These are phyloP conservation scores for Pleurotus tuber-regium DNA, from an alignment of 768 basidiomycete genomes.

Conservation along the genomic window DNA sequence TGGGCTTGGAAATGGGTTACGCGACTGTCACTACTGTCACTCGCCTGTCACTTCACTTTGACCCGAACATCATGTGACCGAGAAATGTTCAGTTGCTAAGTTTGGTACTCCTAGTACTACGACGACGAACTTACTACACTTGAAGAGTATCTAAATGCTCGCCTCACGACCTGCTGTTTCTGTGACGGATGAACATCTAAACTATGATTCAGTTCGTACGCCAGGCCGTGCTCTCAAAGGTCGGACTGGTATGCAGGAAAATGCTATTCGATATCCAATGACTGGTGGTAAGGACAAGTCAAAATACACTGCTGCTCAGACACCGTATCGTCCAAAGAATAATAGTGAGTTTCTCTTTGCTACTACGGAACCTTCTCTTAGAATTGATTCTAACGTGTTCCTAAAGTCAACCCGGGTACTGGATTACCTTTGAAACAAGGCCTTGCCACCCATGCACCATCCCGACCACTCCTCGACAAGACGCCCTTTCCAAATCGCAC, in stretches of 20 bases:
- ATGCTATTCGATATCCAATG: slow-evolving; percentile 3
- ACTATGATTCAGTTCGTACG: background rate
- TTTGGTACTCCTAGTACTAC: too few species aligned
- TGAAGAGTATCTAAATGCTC: too few species aligned
- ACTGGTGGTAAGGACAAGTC: slow-evolving; percentile 2
- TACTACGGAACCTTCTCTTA: background rate
- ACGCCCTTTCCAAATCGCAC: slow-evolving; percentile 73
- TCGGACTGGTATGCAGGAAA: slow-evolving; percentile 9
- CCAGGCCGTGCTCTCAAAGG: slow-evolving; percentile 8
- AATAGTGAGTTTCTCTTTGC: background rate
- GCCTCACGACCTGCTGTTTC: background rate
- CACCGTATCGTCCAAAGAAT: slow-evolving; percentile 7
- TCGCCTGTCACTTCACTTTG: too few species aligned
- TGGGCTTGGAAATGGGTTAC: too few species aligned
- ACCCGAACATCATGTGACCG: too few species aligned
- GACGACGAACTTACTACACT: too few species aligned
- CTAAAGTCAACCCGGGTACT: background rate
- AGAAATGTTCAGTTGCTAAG: too few species aligned
- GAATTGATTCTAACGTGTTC: background rate
- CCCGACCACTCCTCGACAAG: slow-evolving; percentile 66
- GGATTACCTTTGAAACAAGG: slow-evolving; percentile 10
- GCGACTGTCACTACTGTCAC: too few species aligned
- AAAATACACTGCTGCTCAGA: background rate
- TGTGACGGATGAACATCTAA: background rate
- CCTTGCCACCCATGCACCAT: slow-evolving; percentile 19